Conservation (phyloP, 2,329 filamentous ascomycete genomes). For the Fusarium fujikuroi region DNA sequence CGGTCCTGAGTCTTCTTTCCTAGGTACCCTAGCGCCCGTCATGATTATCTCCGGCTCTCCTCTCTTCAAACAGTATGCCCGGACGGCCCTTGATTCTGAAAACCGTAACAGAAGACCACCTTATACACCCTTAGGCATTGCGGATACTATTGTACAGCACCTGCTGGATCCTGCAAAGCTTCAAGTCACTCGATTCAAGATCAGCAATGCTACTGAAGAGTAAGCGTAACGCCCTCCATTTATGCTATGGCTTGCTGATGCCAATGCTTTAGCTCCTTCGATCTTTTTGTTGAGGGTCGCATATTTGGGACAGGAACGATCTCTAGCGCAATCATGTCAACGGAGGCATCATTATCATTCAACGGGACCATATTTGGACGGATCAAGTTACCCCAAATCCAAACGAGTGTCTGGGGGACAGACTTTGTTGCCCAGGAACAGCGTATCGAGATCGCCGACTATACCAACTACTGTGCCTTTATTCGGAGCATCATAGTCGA, state of each 20-base stretch:
- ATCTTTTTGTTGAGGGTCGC: conserved; percentile 45
- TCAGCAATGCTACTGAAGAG: conserved; percentile 46
- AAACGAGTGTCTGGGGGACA: conserved; percentile 44
- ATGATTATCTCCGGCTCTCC: conserved; percentile 43
- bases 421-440: conserved; percentile 44
- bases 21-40: background rate
- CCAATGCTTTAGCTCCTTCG: conserved; percentile 43
- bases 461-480: conserved; percentile 45
- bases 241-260: background rate
- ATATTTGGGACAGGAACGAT: conserved; percentile 47
- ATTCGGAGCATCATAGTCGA: conserved; percentile 47
- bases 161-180: conserved; percentile 44
- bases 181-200: conserved; percentile 46
- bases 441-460: conserved; percentile 45
- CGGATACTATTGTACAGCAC: conserved; percentile 46
- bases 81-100: conserved; percentile 26
- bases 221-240: conserved; percentile 24
- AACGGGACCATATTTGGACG: conserved; percentile 46
- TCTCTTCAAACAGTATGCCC: conserved; percentile 44
- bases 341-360: conserved; percentile 47
- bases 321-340: conserved; percentile 45
- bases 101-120: background rate
- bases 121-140: conserved; percentile 23
- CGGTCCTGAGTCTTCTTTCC: too few species aligned
- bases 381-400: conserved; percentile 45